Evolutionary conservation across 306 rosid genomes (phyloP).

Genomic region (Castanea crenata): DNA sequence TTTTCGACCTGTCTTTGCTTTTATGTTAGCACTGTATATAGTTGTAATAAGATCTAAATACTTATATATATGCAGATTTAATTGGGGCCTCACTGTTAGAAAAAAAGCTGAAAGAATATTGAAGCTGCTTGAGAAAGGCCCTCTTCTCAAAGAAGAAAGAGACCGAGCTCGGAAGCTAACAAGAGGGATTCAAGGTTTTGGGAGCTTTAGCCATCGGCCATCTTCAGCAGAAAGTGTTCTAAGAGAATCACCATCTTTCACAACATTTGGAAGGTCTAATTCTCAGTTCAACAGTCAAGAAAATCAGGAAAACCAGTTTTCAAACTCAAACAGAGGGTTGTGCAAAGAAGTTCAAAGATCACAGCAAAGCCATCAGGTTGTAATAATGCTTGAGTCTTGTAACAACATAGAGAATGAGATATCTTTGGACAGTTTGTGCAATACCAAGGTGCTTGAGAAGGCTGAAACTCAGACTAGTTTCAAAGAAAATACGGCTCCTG

Average conservation of each 20-base stretch:
- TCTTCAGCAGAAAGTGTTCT: conserved; percentile 41
- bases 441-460: conserved; percentile 28
- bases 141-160: conserved; percentile 77
- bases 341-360: conserved; percentile 22
- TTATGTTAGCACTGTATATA: not conserved
- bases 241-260: conserved; percentile 45
- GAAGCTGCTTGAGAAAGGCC: conserved; percentile 59
- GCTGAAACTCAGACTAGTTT: conserved; percentile 36
- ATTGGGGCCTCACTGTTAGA: conserved; percentile 87
- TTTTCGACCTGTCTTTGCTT: not conserved
- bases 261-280: conserved; percentile 35
- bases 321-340: conserved; percentile 18
- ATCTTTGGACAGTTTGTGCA: conserved; percentile 15
- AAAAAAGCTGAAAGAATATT: conserved; percentile 69
- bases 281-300: conserved; percentile 41
- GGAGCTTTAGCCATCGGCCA: conserved; percentile 63
- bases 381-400: not conserved
- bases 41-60: not conserved
- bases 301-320: conserved; percentile 37
- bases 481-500: conserved; percentile 62
- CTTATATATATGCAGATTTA: conserved; percentile 55
- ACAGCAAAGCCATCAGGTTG: not conserved
- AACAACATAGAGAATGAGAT: conserved; percentile 14
- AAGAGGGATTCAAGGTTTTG: conserved; percentile 91
- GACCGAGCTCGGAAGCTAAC: conserved; percentile 68